A percentile compares a stretch with the other conserved stretches of the same genome.
These are phyloP conservation scores for Talaromyces sp. DNA, from an alignment of 2,329 filamentous ascomycete species.

Conservation along the genomic window DNA sequence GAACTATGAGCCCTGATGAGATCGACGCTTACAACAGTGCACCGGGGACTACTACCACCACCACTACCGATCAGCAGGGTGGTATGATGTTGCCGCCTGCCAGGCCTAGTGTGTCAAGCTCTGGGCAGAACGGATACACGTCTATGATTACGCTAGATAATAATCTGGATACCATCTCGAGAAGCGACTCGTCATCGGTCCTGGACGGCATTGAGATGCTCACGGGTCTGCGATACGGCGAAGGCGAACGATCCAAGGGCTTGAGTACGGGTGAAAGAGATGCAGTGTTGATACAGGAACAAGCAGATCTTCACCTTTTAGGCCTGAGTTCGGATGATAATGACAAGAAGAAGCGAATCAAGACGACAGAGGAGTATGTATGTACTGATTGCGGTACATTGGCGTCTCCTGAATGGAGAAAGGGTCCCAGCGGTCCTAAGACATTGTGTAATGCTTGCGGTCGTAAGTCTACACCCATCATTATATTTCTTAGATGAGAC, in stretches of 20 bases:
- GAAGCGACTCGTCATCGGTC: conserved; percentile 64
- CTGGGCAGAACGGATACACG: conserved; percentile 43
- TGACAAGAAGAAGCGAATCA: conserved; percentile 84
- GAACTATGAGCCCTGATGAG: conserved; percentile 53
- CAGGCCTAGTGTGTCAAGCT: conserved; percentile 12
- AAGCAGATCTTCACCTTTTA: conserved; percentile 73
- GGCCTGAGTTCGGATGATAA: conserved; percentile 52
- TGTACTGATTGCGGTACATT: conserved; percentile 94
- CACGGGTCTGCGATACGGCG: conserved; percentile 80
- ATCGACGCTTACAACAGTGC: conserved; percentile 44
- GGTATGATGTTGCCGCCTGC: conserved; percentile 20
- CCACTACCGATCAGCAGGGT: conserved; percentile 26
- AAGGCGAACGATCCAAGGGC: conserved; percentile 82
- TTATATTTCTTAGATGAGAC: neutral
- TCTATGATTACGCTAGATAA: conserved; percentile 58
- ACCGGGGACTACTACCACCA: conserved; percentile 41
- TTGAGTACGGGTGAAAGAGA: conserved; percentile 83
- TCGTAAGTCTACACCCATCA: conserved; percentile 51
- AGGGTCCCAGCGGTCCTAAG: conserved; percentile 88
- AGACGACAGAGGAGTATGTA: conserved; percentile 75
- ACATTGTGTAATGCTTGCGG: conserved; percentile 95
- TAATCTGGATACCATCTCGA: conserved; percentile 1
- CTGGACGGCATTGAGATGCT: conserved; percentile 90
- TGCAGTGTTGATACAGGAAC: conserved; percentile 76
- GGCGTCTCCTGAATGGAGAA: conserved; percentile 93